phyloP scores from a whole-genome alignment of 805 yeast species.

The Diddensiella caesifluorescens region DNA sequence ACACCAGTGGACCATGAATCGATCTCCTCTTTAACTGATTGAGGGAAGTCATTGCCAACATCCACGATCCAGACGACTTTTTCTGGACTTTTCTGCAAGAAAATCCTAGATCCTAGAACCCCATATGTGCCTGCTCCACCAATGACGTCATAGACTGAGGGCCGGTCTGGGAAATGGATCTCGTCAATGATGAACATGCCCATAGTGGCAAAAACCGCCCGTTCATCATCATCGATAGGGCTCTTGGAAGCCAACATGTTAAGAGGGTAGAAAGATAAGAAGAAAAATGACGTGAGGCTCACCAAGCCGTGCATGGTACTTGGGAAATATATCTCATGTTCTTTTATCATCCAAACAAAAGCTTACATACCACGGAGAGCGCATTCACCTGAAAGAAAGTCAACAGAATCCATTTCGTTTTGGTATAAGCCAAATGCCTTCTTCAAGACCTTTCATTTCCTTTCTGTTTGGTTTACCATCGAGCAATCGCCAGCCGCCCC shows the following conservation, averaged over 20 bases:
- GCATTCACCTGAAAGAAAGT: too few species aligned
- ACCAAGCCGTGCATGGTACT: too few species aligned
- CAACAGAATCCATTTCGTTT: too few species aligned
- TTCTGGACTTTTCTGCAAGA: slow-evolving; percentile 35
- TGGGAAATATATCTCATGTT: too few species aligned
- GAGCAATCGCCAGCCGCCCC: neutral
- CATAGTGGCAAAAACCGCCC: slow-evolving; percentile 30
- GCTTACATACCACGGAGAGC: too few species aligned
- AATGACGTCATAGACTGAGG: slow-evolving; percentile 45
- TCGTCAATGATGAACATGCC: slow-evolving; percentile 93
- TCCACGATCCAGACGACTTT: slow-evolving; percentile 69
- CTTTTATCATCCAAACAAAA: too few species aligned
- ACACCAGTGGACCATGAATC: slow-evolving; percentile 59
- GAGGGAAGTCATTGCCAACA: slow-evolving; percentile 73
- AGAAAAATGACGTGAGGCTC: too few species aligned
- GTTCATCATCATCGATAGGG: neutral
- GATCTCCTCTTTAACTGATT: slow-evolving; percentile 39
- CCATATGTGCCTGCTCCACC: slow-evolving; percentile 94
- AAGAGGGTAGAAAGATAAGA: neutral
- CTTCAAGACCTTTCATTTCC: slow-evolving; percentile 23
- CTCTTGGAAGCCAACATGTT: neutral
- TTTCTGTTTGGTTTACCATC: slow-evolving; percentile 18
- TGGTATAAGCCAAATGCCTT: slow-evolving; percentile 18
- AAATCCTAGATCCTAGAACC: slow-evolving; percentile 60
- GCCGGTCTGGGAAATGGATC: slow-evolving; percentile 49